Base-by-base conservation (phyloP, 208 protist genomes). In the Endotrypanum monterogeii region DNA sequence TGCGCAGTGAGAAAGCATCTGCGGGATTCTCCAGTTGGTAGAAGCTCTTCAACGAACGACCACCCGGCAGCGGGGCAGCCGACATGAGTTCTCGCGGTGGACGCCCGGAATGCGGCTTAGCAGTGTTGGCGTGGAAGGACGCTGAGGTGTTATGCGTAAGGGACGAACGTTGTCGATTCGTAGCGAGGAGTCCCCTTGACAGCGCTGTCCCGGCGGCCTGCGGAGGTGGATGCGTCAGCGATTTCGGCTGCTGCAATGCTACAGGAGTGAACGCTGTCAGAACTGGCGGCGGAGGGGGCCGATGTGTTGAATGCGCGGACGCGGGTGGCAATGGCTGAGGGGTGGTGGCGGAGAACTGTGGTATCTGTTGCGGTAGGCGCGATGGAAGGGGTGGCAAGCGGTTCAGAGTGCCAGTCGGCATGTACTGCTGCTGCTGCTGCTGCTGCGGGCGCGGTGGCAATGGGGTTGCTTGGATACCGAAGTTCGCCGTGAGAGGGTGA, bases 21-120 rank as follows among this genome's bases (percentile, higher is more conserved):
- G 12, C 78, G 0, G 82, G 85, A 48, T 74, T 67, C 37, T 41
- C 44, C 30, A 90, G 80, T 0, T 80, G 85, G 58, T 90, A 76
- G 57, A 79, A 87, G 63, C 75, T 65, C 71, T 83, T 83, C 46
- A 90, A 70, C 12, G 60, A 39, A 3, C 20, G 46, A 16, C 65
- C 30, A n/a, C 44, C 7, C 3, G 12, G 9, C 48, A 30, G 2
- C 46, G 18, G 52, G 18, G 30, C 3, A 12, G 25, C 20, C 3
- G 63, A 6, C 23, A 37, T n/a, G 44, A 28, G 41, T 11, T 44
- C n/a, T 32, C 20, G 65, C 25, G 14, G 50, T 8, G 25, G 25
- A n/a, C 48, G 16, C 30, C 11, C 30, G 41, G 28, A 14, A 18
- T n/a, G 25, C 44, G 5, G 32, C 0, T 2, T 41, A 9, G 30